phyloP scores from a whole-genome alignment of 2,329 filamentous ascomycete species.

The Colletotrichum sp. region DNA sequence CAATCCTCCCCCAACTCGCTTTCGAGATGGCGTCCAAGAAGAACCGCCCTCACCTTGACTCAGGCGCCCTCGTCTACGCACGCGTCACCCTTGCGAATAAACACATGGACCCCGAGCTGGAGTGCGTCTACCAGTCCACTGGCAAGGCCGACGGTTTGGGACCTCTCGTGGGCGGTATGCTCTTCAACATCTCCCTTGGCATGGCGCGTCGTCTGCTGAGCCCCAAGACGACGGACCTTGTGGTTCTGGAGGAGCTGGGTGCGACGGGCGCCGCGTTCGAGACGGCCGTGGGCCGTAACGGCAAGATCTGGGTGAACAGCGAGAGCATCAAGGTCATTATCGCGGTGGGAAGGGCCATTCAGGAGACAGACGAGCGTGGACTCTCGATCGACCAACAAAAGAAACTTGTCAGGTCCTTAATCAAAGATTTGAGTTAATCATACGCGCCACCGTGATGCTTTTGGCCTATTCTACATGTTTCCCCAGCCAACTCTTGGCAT shows the following conservation, averaged over 20 bases:
- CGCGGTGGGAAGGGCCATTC: slow-evolving; percentile 78
- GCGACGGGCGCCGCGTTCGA: slow-evolving; percentile 83
- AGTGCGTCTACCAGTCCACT: slow-evolving; percentile 85
- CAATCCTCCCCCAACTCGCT: slow-evolving; percentile 82
- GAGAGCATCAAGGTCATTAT: slow-evolving; percentile 75
- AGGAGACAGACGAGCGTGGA: slow-evolving; percentile 74
- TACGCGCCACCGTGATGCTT: slow-evolving; percentile 17
- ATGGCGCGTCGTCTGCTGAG: slow-evolving; percentile 83
- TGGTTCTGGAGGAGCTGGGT: slow-evolving; percentile 81
- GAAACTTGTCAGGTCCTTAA: slow-evolving; percentile 70
- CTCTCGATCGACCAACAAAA: slow-evolving; percentile 71
- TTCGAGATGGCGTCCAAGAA: slow-evolving; percentile 95
- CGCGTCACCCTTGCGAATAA: slow-evolving; percentile 79
- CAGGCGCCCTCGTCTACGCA: slow-evolving; percentile 86
- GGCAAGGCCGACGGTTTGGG: slow-evolving; percentile 90
- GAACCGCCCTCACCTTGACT: slow-evolving; percentile 77
- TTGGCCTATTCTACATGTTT: slow-evolving; percentile 15
- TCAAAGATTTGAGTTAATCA: slow-evolving; percentile 61
- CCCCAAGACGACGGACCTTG: slow-evolving; percentile 65
- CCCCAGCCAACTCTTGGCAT: background rate
- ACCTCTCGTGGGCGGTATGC: slow-evolving; percentile 82
- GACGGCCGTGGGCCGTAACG: slow-evolving; percentile 91
- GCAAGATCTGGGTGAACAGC: slow-evolving; percentile 89
- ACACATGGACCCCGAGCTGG: slow-evolving; percentile 87
- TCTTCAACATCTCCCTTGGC: slow-evolving; percentile 79